Conservation (phyloP, 305 asterid species). For the Ilex paraguariensis region DNA sequence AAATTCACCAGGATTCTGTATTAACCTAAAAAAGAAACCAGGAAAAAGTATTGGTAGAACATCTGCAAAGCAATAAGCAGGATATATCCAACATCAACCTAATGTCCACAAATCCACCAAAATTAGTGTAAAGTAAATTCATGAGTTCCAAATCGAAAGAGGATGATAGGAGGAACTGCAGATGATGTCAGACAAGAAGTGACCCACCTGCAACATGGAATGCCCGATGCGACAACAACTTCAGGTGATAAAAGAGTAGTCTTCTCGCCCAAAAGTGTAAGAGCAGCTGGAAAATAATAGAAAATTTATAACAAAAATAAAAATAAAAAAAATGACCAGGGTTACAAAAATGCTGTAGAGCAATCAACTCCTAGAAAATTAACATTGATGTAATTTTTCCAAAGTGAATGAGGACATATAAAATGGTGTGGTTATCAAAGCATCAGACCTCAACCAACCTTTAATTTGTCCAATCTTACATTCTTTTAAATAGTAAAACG, state of each 20-base stretch:
- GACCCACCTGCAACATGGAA: slow-evolving; percentile 95
- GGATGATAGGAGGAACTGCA: not conserved
- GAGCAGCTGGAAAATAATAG: slow-evolving; percentile 62
- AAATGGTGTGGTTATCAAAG: not conserved
- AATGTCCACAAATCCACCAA: not conserved
- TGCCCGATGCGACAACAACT: slow-evolving; percentile 62
- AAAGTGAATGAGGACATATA: not conserved
- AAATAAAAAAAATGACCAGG: not conserved
- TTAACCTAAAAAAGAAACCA: slow-evolving; percentile 56
- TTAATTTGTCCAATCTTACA: too few relatives aligned
- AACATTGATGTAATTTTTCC: not conserved
- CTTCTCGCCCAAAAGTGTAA: slow-evolving; percentile 86
- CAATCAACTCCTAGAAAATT: too few relatives aligned
- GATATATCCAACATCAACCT: slow-evolving; percentile 8
- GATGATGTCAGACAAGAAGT: slow-evolving; percentile 8
- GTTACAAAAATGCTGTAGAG: not conserved
- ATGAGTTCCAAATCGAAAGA: not conserved
- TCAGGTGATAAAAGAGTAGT: slow-evolving; percentile 93
- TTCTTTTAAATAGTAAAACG: too few relatives aligned
- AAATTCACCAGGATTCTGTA: slow-evolving; percentile 97
- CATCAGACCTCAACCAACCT: not conserved
- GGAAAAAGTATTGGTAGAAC: slow-evolving; percentile 3
- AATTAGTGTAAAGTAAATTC: not conserved
- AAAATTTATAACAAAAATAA: slow-evolving; percentile 6
- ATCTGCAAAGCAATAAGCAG: not conserved